Percentiles rank a stretch among this genome's conserved stretches.
Conservation (phyloP, 2,329 filamentous ascomycete genomes). For the Fonsecaea nubica region DNA sequence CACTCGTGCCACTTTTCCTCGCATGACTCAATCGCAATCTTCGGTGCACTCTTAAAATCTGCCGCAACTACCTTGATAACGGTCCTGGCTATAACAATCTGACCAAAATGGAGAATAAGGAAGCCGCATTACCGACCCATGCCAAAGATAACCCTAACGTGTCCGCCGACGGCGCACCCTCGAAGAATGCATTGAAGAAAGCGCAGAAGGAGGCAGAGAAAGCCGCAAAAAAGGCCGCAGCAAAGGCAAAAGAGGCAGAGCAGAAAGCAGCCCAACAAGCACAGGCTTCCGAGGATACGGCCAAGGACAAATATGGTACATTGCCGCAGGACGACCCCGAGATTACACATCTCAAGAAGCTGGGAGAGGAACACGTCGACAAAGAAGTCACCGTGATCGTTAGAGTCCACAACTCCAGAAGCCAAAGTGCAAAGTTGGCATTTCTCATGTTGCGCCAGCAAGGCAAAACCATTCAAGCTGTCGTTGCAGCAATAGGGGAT, state of each 20-base stretch:
- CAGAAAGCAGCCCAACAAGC: constrained; percentile 40
- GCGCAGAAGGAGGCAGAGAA: constrained; percentile 89
- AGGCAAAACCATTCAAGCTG: constrained; percentile 81
- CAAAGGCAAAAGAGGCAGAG: constrained; percentile 52
- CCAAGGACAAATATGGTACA: constrained; percentile 81
- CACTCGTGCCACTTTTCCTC: constrained; percentile 9
- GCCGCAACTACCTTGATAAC: background rate
- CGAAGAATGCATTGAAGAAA: constrained; percentile 85
- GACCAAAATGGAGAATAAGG: constrained; percentile 21
- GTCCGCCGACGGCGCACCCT: constrained; percentile 53
- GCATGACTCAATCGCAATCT: constrained; percentile 18
- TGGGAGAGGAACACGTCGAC: constrained; percentile 68
- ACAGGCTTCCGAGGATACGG: constrained; percentile 57
- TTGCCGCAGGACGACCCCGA: constrained; percentile 64
- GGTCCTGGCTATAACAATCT: background rate
- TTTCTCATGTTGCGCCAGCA: constrained; percentile 86
- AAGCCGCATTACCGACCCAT: constrained; percentile 35
- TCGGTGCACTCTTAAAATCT: background rate
- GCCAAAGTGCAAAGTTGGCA: constrained; percentile 88
- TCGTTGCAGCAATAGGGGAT: constrained; percentile 66
- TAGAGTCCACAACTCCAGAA: constrained; percentile 84
- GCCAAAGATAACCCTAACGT: constrained; percentile 38
- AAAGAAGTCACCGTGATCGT: constrained; percentile 77
- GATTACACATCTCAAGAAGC: constrained; percentile 64
- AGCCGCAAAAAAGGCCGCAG: constrained; percentile 72